A percentile compares a stretch with the other conserved stretches of the same genome.
These are phyloP conservation scores for Dipodascopsis tothii DNA, from an alignment of 805 yeast species.

Conservation along the genomic window DNA sequence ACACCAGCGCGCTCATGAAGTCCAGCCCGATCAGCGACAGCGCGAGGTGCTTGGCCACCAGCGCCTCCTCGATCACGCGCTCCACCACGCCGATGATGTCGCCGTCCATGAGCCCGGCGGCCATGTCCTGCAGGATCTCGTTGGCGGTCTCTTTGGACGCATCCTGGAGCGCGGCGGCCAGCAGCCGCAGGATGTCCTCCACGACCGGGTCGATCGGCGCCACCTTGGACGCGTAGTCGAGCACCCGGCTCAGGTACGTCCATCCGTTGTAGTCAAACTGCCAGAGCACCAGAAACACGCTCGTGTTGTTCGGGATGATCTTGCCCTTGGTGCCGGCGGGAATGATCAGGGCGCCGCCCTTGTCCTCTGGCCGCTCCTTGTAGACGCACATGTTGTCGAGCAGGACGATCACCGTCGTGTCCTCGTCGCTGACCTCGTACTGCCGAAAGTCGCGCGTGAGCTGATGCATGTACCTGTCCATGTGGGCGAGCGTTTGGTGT, in stretches of 20 bases:
- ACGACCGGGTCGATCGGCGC: slow-evolving; percentile 36
- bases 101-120: slow-evolving; percentile 38
- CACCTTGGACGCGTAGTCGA: slow-evolving; percentile 50
- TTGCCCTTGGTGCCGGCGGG: slow-evolving; percentile 63
- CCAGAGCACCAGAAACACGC: slow-evolving; percentile 49
- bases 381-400: slow-evolving; percentile 43
- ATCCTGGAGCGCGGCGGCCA: slow-evolving; percentile 42
- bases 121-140: slow-evolving; percentile 36
- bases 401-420: slow-evolving; percentile 47
- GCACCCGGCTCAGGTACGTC: slow-evolving; percentile 70
- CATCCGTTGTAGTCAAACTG: slow-evolving; percentile 74
- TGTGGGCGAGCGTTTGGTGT: slow-evolving; percentile 47
- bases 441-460: slow-evolving; percentile 36
- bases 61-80: slow-evolving; percentile 59
- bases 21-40: slow-evolving; percentile 42
- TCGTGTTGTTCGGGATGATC: slow-evolving; percentile 46
- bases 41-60: slow-evolving; percentile 47
- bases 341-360: slow-evolving; percentile 39
- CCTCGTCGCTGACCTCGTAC: slow-evolving; percentile 40
- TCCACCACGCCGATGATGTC: slow-evolving; percentile 58
- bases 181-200: slow-evolving; percentile 44
- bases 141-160: slow-evolving; percentile 38
- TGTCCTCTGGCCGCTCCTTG: slow-evolving; percentile 50
- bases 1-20: slow-evolving; percentile 44
- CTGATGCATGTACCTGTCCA: slow-evolving; percentile 56